Evolutionary conservation across 2,329 filamentous ascomycete species (phyloP), one percentile per base, ranked within the genome.

Genomic region (Ascochyta pisi): DNA sequence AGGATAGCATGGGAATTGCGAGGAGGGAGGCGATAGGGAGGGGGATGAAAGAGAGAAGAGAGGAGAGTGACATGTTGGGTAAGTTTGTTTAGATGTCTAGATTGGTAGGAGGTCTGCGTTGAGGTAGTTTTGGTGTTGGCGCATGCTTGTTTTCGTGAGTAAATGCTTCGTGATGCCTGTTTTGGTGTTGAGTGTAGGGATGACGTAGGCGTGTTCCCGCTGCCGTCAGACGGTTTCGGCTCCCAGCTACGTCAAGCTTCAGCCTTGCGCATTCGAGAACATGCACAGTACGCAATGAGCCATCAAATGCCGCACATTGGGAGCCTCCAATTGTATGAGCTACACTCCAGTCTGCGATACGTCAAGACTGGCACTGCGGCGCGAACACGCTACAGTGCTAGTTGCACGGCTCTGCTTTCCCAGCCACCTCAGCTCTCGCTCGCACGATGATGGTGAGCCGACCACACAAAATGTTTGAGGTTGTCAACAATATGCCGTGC

Each of bases 1-100:
- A 89, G 26, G 88, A 89, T 37, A 91, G 77, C 61, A 91, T 83
- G 1, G 90, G 90, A 34, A 94, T 81, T 1, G 89, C 90, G 54
- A 93, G 79, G 44, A 93, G 79, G 23, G 90, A 79, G n/a, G 79
- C 71, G 16, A 81, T 61, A 2, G 79, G 79, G 37, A 81, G 66
- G 39, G 70, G 66, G 24, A 76, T 66, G 31, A 71, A 64, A 6
- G 66, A 61, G 7, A 75, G 60, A 31, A 74, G 55, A 6, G 68
- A 59, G 9, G 70, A 64, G 2, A 75, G 52, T 2, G 69, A 70
- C 71, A 74, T 74, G 34, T 35, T 67, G 24, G 8, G 6, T 31
- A 13, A 22, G 12, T 23, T 9, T n/a, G 6, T 29, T 24, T 19
- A 13, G 38, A 12, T 26, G 23, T 34, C 7, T 26, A 9, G 12